Evolutionary conservation across 2,329 filamentous ascomycete species (phyloP), one percentile per base, ranked within the genome.

Genomic region (Tolypocladium inflatum): DNA sequence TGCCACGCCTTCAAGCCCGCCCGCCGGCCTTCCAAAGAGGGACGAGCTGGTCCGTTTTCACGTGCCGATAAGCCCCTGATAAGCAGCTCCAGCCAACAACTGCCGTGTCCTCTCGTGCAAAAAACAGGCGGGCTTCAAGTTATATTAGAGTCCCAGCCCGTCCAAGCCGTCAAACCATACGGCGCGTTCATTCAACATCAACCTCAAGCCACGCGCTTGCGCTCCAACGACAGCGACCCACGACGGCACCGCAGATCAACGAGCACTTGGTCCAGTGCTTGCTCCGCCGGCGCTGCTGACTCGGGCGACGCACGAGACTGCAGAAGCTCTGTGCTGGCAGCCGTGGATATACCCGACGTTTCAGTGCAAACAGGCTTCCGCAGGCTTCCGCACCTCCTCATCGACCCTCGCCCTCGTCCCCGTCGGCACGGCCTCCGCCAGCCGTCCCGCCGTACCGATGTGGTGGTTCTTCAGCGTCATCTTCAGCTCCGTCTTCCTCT

Each of bases 401-500:
- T 33, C 48, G 23, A 50, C 23, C 39, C 19, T 42, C 56, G 45
- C n/a, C 26, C 50, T 54, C 52, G 9, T 51, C 37, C 6, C 59
- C 57, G 52, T 65, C 63, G 64, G 65, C 63, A 62, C 67, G 64
- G 67, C 65, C 63, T 59, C 58, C 59, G 63, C 64, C 62, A 64
- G 65, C 66, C 66, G 60, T 58, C 56, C 64, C 64, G 64, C 67
- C 70, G 72, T 67, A 66, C 71, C 78, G 75, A 96, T 96, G 90
- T 91, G 88, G 80, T 83, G 80, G 88, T 80, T 93, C 74, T 85
- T 92, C 74, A 87, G 88, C 71, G 82, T 88, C 72, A 71, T 92
- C 66, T 90, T 90, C 70, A 90, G 90, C 76, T 80, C 87, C 70
- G 76, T 90, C 75, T 97, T 97, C 77, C 86, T 97, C 67, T 82